Conservation (phyloP, 768 basidiomycete species). For the Boletus rubescentipes region DNA sequence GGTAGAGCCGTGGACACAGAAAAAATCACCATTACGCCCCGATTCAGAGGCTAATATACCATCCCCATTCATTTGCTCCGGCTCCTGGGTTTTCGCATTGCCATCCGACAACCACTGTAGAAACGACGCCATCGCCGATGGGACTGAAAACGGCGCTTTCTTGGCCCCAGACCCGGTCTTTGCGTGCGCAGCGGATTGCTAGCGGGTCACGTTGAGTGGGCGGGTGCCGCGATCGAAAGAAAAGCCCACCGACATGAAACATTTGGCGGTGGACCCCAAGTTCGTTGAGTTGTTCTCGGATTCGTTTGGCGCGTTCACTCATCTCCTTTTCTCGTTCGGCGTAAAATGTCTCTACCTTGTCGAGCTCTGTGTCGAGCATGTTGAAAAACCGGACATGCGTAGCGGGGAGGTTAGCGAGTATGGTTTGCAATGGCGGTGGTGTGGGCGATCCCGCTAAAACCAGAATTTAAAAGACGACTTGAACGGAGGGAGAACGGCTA, state of each 20-base stretch:
- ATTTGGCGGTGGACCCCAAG: slow-evolving; percentile 65
- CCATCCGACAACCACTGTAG: not conserved
- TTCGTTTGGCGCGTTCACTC: slow-evolving; percentile 41
- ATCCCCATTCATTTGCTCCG: not conserved
- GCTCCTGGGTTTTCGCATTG: not conserved
- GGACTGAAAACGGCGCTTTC: slow-evolving; percentile 6
- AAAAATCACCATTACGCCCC: slow-evolving; percentile 3
- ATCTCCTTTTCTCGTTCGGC: slow-evolving; percentile 64
- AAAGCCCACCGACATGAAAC: slow-evolving; percentile 48
- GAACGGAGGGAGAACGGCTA: not conserved
- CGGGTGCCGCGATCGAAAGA: not conserved
- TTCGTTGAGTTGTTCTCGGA: slow-evolving; percentile 73
- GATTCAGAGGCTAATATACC: slow-evolving; percentile 1
- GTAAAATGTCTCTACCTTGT: slow-evolving; percentile 87
- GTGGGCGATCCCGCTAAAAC: slow-evolving; percentile 13
- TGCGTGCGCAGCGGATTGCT: slow-evolving; percentile 17
- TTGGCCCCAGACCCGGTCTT: slow-evolving; percentile 9
- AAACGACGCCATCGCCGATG: slow-evolving; percentile 3
- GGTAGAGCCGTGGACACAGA: not conserved
- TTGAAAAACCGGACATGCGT: slow-evolving; percentile 73
- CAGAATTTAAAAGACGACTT: not conserved
- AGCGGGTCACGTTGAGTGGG: not conserved
- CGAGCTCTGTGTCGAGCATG: slow-evolving; percentile 72
- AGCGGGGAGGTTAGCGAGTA: slow-evolving; percentile 56
- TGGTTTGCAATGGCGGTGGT: slow-evolving; percentile 40